Evolutionary conservation across 2,329 filamentous ascomycete genomes (phyloP).

Genomic region (Zymoseptoria pseudotritici): DNA sequence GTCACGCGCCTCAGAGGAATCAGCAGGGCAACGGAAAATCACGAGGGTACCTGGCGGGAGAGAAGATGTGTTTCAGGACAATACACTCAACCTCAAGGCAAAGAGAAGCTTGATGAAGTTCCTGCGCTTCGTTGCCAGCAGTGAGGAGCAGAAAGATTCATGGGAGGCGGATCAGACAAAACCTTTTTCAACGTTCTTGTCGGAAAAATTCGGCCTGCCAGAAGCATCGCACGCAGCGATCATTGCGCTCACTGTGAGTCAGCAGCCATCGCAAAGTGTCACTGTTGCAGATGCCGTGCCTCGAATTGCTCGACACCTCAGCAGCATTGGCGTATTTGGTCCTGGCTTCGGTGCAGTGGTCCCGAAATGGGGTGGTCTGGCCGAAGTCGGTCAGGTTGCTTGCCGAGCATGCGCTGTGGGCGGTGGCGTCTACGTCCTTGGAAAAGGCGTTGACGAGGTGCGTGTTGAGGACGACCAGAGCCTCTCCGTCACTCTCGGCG

Average conservation of each 20-base stretch:
- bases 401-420: constrained; percentile 88
- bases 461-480: constrained; percentile 11
- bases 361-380: constrained; percentile 85
- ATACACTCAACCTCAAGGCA: constrained; percentile 65
- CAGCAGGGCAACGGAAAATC: constrained; percentile 6
- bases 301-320: constrained; percentile 69
- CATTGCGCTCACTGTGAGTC: constrained; percentile 65
- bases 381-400: constrained; percentile 83
- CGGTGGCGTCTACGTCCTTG: constrained; percentile 82
- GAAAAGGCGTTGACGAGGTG: constrained; percentile 52
- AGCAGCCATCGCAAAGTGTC: constrained; percentile 48
- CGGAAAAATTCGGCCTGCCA: constrained; percentile 49
- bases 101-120: constrained; percentile 92
- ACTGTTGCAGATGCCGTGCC: constrained; percentile 63
- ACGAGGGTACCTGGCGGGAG: constrained; percentile 73
- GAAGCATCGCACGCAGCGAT: constrained; percentile 57
- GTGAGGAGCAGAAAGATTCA: constrained; percentile 51
- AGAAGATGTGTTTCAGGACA: constrained; percentile 83
- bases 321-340: constrained; percentile 81
- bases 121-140: constrained; percentile 74
- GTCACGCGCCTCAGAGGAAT: constrained; percentile 12
- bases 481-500: constrained; percentile 20
- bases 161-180: constrained; percentile 53
- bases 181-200: constrained; percentile 54
- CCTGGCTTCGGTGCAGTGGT: constrained; percentile 83